Base-by-base conservation (phyloP, 306 rosid species). In the Trifolium fragiferum region DNA sequence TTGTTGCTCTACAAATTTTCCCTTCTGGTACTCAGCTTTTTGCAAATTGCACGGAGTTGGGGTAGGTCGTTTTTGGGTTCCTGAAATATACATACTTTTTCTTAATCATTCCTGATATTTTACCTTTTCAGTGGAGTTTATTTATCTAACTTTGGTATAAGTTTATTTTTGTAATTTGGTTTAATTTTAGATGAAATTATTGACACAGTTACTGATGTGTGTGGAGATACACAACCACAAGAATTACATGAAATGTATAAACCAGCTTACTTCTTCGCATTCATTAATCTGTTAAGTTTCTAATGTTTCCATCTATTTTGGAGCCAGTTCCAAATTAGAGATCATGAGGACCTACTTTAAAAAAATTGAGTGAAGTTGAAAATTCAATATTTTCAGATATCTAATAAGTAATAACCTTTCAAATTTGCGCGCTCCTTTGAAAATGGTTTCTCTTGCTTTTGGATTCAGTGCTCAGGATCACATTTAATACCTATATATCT, bases 51-150 rank as follows among this genome's bases (percentile, higher is more conserved):
- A 21, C 13, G 10, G 35, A 21, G 63, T 57, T 21, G 32, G 15
- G 32, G 35, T 55, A 27, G 59, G 41, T 66, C 35, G 33, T 41
- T 65, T 60, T 66, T 75, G 21, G 46, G 20, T 40, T 76, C 73
- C 67, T 76, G 47, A 76, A 15, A 32, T 15, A 51, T 53, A 25
- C 16, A 8, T 41, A 25, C 7, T 19, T 53, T 51, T 51, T 64
- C 46, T 7, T 38, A 7, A 63, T 37, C 54, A 35, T 75, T 46
- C 25, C 7, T 62, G 13, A 46, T 25, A 46, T 15, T 67, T 67
- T 67, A 46, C 57, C 33, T 44, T 23, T 21, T 9, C 6, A 6
- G 13, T 40, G 25, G n/a, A 32, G 18, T 33, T 37, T 30, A 58
- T 41, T 27, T 19, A 4, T 73, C 10, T 73, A n/a, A n/a, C n/a